Evolutionary conservation across 83 land plant species (phyloP).

Genomic region (Larix sibirica): DNA sequence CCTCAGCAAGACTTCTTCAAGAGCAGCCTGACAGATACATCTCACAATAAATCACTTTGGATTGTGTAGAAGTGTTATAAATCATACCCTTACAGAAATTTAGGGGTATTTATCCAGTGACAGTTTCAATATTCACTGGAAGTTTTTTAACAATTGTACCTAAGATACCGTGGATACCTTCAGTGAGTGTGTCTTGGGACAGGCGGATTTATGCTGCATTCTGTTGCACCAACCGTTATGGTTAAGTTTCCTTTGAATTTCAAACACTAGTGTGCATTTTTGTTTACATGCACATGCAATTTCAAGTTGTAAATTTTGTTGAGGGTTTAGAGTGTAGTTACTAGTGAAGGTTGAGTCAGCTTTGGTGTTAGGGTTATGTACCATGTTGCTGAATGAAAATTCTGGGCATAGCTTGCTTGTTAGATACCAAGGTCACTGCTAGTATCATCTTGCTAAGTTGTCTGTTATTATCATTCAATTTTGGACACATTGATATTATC

Average conservation of each 20-base stretch:
- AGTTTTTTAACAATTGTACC: background rate
- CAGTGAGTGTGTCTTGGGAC: background rate
- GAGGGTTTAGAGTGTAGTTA: background rate
- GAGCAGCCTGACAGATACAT: conserved; percentile 95
- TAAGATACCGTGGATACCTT: background rate
- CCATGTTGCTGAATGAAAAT: background rate
- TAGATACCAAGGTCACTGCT: background rate
- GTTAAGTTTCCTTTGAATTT: background rate
- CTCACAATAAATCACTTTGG: conserved; percentile 37
- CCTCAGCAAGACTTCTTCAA: conserved; percentile 90
- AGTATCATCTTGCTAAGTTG: no score
- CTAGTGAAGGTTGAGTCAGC: background rate
- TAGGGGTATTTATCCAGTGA: background rate
- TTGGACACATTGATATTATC: no score
- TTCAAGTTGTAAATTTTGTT: background rate
- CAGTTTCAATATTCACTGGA: background rate
- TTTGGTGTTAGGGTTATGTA: background rate
- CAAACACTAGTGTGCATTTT: background rate
- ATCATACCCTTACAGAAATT: background rate
- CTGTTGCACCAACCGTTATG: background rate
- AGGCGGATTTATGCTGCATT: background rate
- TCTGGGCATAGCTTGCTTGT: background rate
- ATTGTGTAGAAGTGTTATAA: background rate
- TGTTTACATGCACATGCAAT: background rate
- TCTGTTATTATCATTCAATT: no score